Evolutionary conservation across 2,329 filamentous ascomycete species (phyloP), one percentile per base, ranked within the genome.

Genomic region (Colletotrichum liaoningense): DNA sequence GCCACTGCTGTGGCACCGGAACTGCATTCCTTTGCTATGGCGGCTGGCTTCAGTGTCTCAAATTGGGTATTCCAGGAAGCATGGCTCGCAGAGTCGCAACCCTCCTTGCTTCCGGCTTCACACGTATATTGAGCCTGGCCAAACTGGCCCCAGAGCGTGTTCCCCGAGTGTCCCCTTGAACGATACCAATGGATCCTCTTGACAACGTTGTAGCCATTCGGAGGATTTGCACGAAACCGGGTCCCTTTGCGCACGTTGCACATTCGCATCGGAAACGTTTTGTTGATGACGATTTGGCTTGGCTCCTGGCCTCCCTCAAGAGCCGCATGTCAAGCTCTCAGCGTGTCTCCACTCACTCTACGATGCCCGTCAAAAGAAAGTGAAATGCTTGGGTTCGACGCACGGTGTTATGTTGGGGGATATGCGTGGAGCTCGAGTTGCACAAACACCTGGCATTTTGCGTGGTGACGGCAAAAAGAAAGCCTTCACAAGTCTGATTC

Each of bases 311-410:
- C 52, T 46, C 22, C 46, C 14, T 16, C 22, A 24, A 59, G 65
- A 69, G 70, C 70, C 58, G 66, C 70, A 64, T 60, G 19, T 58
- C 54, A 42, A 22, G 30, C 60, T 26, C 46, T 52, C 54, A 35
- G 42, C 55, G 22, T 60, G 33, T 49, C 28, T 62, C n/a, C 46
- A 16, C 55, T 62, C 26, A 16, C 55, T 65, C 33, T 55, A 63
- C 9, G n/a, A 28, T 56, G 54, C 56, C 28, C 26, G 49, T 52
- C 26, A 49, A 19, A n/a, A n/a, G 35, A 55, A 65, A 56, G 22
- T 59, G 33, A 42, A 16, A 19, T 33, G 16, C 62, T 62, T 24
- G 22, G 46, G 55, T 26, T 33, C 24, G 35, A 66, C 56, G 62
- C 67, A 65, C 12, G 60, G 14, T n/a, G 52, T 33, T 38, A 66